A percentile compares a stretch with the other conserved stretches of the same genome.
These are phyloP conservation scores for Podaxis sp. DNA, from an alignment of 768 basidiomycete species.

Conservation along the genomic window DNA sequence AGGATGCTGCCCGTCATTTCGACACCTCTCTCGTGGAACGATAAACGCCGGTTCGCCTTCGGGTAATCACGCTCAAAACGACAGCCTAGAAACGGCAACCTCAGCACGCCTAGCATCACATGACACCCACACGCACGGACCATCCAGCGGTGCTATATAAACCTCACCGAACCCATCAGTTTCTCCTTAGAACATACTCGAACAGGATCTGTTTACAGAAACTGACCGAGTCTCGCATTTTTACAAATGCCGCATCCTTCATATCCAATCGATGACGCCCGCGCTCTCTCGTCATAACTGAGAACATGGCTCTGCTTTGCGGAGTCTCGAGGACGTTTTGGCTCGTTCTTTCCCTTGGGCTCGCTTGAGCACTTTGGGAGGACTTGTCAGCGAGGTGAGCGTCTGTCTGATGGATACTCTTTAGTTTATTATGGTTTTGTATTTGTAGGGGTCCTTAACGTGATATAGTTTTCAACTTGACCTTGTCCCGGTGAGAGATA, in stretches of 20 bases:
- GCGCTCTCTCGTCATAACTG: constrained; percentile 64
- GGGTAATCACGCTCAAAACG: too few species aligned
- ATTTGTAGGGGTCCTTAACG: too few species aligned
- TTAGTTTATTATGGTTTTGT: not conserved
- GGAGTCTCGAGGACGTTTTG: constrained; percentile 67
- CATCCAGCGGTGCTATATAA: constrained; percentile 27
- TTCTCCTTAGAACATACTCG: constrained; percentile 71
- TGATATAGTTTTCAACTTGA: too few species aligned
- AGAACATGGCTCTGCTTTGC: constrained; percentile 50
- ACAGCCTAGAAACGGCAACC: too few species aligned
- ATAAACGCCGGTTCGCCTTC: too few species aligned
- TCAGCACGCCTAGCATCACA: not conserved
- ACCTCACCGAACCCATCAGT: constrained; percentile 11
- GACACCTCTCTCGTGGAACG: too few species aligned
- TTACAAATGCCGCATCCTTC: constrained; percentile 73
- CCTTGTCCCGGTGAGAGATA: too few species aligned
- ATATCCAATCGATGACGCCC: constrained; percentile 69
- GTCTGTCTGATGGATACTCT: constrained; percentile 62
- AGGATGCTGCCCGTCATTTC: too few species aligned
- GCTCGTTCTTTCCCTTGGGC: constrained; percentile 29
- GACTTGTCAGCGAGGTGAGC: constrained; percentile 53
- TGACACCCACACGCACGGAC: constrained; percentile 28
- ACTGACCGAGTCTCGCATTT: constrained; percentile 82
- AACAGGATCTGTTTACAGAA: constrained; percentile 83
- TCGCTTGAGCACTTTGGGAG: constrained; percentile 30